Base-by-base conservation (phyloP, 163 green algal genomes). In the Chlorella variabilis region DNA sequence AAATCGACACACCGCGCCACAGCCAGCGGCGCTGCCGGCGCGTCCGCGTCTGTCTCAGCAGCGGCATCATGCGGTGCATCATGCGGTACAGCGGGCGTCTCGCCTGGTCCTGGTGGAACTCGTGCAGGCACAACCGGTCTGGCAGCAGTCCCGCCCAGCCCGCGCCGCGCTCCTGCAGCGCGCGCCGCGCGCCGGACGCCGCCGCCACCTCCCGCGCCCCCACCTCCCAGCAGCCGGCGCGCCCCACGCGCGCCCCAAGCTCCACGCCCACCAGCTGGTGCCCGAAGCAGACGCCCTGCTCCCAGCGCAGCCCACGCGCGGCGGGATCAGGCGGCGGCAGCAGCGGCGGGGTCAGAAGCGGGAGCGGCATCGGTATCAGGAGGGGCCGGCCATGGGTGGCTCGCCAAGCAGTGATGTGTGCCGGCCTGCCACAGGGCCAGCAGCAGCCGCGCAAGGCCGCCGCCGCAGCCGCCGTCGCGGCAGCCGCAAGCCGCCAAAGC, bases 201-300 rank as follows among this genome's bases (percentile, higher is more conserved):
- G 66, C 56, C 1, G 15, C 39, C 8, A 80, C 42, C n/a, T 41
- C 7, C 7, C 75, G 41, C 1, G 75, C 75, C 2, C 75, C 75
- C 42, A 71, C 71, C 75, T 81, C 75, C 62, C 62, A 81, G 61
- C 48, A 81, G 0, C 75, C 75, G 20, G 75, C 75, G 29, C 75
- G 59, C 4, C 75, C 75, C 58, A 81, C 75, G 6, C 2, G 34
- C 8, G 75, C 75, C 0, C 59, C 75, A 31, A 74, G 62, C 2
- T 42, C 33, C 45, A n/a, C 17, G 15, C 61, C 61, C 15, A 81
- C 61, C 25, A 81, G 58, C 61, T 81, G 75, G 42, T 81, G 75
- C 9, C 75, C 75, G n/a, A 81, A 81, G 61, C 75, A 81, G 21
- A 81, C 61, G 31, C 75, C 75, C 75, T 81, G 58, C 54, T 62